A percentile compares a stretch with the other conserved stretches of the same genome.
These are phyloP conservation scores for Lanmaoa rubissima DNA, from an alignment of 768 basidiomycete genomes.

Conservation along the genomic window DNA sequence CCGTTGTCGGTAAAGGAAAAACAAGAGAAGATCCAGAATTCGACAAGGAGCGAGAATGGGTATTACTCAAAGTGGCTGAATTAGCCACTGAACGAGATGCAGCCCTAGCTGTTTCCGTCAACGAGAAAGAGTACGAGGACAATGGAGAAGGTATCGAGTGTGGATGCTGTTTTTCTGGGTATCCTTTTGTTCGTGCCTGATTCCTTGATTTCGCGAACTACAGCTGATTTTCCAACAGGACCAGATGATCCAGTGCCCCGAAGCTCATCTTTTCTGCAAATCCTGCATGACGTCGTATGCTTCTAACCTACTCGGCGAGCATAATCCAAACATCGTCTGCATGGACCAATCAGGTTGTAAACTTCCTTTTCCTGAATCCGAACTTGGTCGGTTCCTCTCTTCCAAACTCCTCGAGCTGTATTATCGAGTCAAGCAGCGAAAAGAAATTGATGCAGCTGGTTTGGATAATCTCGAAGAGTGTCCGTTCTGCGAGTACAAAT, in stretches of 20 bases:
- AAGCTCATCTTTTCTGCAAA: constrained; percentile 84
- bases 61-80: constrained; percentile 37
- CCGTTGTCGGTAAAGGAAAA: constrained; percentile 41
- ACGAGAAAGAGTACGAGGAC: constrained; percentile 45
- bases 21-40: constrained; percentile 45
- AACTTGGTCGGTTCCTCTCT: constrained; percentile 66
- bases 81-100: constrained; percentile 26
- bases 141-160: constrained; percentile 73
- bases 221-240: constrained; percentile 42
- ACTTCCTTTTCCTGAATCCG: constrained; percentile 62
- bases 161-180: constrained; percentile 79
- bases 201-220: neutral
- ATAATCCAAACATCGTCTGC: constrained; percentile 64
- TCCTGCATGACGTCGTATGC: constrained; percentile 70
- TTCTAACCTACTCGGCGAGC: constrained; percentile 61
- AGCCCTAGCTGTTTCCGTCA: constrained; percentile 32
- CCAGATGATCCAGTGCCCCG: constrained; percentile 86
- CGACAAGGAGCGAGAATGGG: constrained; percentile 44
- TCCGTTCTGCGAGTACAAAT: constrained; percentile 87
- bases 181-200: constrained; percentile 57
- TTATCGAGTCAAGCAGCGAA: constrained; percentile 70
- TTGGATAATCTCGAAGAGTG: constrained; percentile 85
- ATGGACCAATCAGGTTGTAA: constrained; percentile 80
- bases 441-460: constrained; percentile 76
- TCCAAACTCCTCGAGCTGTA: constrained; percentile 67